Base-by-base conservation (phyloP, 495 filamentous ascomycete species). In the Aspergillus nanangensis region DNA sequence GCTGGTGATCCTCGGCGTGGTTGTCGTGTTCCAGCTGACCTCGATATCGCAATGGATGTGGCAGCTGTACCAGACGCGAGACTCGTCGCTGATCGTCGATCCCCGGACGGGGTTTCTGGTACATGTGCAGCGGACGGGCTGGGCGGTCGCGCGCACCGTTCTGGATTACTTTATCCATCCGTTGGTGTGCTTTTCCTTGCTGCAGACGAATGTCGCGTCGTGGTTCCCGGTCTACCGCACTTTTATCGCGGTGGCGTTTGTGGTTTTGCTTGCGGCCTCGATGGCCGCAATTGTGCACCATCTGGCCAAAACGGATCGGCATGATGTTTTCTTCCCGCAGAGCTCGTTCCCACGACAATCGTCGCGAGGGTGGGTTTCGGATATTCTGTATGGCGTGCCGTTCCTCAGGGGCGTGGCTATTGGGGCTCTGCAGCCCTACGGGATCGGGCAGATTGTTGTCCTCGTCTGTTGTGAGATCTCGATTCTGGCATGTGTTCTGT, bases 121-220 rank as follows among this genome's bases (percentile, higher is more conserved):
- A 5, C 40, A 40, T 22, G 14, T 47, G 3, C 47, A 48, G 15
- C 52, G 44, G 4, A 44, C 44, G 3, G 52, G 38, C 5, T 55
- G 52, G 52, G 45, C 38, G 33, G 15, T 55, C 13, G 14, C 41
- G 4, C 47, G 52, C 11, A 33, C 44, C 11, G 48, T 55, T 0
- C 44, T 55, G 17, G 24, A 55, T 27, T 47, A 51, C 11, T 51
- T 43, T 27, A 38, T 51, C 11, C 35, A 33, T 11, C 52, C 52
- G 0, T 33, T 55, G 4, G 40, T 51, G 14, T 18, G 47, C 17
- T 51, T 51, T 11, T 55, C 52, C 4, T 18, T 50, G 1, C 47
- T 35, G 19, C 52, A 55, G 18, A 23, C 34, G 3, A 18, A 41
- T 13, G 19, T 47, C 9, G 38, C 47, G 0, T 25, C 11, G 11